These are phyloP conservation scores for Phytophthora hybrid DNA, from an alignment of 352 stramenopile genomes.

Conservation along the genomic window DNA sequence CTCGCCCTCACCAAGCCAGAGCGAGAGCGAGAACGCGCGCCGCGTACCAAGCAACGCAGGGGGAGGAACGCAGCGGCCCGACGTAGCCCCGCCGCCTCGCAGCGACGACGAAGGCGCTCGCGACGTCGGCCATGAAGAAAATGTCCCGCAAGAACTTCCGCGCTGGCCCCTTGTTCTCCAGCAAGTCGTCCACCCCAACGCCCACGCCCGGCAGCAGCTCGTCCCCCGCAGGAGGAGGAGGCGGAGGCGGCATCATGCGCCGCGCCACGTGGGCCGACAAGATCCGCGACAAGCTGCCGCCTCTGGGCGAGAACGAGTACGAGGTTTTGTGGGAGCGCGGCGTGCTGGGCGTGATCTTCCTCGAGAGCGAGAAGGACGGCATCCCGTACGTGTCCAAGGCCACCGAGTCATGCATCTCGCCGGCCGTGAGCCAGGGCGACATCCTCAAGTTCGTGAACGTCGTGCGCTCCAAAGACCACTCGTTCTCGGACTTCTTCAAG, in stretches of 20 bases:
- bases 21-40: constrained; percentile 20
- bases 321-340: constrained; percentile 89
- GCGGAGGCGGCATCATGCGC: constrained; percentile 24
- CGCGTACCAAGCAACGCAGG: background rate
- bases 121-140: constrained; percentile 65
- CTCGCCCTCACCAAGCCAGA: constrained; percentile 1
- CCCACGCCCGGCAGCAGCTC: constrained; percentile 12
- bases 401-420: constrained; percentile 87
- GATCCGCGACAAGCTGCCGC: constrained; percentile 80
- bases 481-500: constrained; percentile 92
- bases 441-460: constrained; percentile 89
- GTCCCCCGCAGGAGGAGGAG: constrained; percentile 17
- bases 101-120: constrained; percentile 29
- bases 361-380: constrained; percentile 86
- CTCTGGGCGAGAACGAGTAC: constrained; percentile 84
- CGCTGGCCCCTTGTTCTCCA: constrained; percentile 51
- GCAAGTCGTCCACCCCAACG: constrained; percentile 30
- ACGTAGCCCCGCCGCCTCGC: background rate
- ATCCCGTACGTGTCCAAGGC: constrained; percentile 90
- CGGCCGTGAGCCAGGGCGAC: constrained; percentile 71
- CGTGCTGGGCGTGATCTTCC: constrained; percentile 88
- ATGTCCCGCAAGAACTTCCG: constrained; percentile 77
- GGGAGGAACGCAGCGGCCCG: background rate
- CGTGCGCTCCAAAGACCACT: constrained; percentile 87
- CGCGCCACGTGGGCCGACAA: constrained; percentile 81